These are phyloP conservation scores for Sporodiniella umbellata DNA, from an alignment of 371 early-diverging fungal species.

Conservation along the genomic window DNA sequence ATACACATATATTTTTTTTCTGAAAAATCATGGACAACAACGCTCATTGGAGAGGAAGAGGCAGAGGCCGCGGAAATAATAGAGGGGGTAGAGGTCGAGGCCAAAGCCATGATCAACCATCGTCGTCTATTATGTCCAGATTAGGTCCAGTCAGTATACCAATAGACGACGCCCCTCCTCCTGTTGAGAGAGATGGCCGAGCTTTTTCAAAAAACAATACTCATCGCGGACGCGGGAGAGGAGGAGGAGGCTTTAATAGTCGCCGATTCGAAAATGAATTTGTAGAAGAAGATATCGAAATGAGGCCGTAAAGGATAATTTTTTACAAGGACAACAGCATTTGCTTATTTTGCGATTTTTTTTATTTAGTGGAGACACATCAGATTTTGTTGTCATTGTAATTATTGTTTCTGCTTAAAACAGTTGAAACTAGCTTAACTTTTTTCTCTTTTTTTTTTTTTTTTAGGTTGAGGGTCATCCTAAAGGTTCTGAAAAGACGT, in stretches of 20 bases:
- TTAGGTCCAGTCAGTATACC: constrained; percentile 22
- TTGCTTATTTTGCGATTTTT: neutral
- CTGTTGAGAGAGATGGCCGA: constrained; percentile 8
- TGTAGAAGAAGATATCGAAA: constrained; percentile 38
- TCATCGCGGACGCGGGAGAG: constrained; percentile 16
- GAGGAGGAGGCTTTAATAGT: constrained; percentile 3
- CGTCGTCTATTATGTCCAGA: constrained; percentile 27
- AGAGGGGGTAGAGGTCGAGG: constrained; percentile 17
- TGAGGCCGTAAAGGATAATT: constrained; percentile 19
- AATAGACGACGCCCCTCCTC: neutral
- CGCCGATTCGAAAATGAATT: constrained; percentile 28
- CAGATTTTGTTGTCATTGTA: constrained; percentile 18
- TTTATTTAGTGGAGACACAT: constrained; percentile 7
- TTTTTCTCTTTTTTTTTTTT: neutral
- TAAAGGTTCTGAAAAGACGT: constrained; percentile 27
- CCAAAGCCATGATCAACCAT: constrained; percentile 5
- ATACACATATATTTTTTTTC: constrained; percentile 3
- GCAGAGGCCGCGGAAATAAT: constrained; percentile 20
- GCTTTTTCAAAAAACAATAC: constrained; percentile 4
- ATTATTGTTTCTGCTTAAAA: neutral
- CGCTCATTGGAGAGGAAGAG: constrained; percentile 16
- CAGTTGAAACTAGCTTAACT: neutral
- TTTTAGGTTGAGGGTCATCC: constrained; percentile 36
- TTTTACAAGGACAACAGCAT: neutral
- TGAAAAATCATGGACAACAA: constrained; percentile 5